Evolutionary conservation across 2,329 filamentous ascomycete species (phyloP).

Genomic region (Colletotrichum sidae): DNA sequence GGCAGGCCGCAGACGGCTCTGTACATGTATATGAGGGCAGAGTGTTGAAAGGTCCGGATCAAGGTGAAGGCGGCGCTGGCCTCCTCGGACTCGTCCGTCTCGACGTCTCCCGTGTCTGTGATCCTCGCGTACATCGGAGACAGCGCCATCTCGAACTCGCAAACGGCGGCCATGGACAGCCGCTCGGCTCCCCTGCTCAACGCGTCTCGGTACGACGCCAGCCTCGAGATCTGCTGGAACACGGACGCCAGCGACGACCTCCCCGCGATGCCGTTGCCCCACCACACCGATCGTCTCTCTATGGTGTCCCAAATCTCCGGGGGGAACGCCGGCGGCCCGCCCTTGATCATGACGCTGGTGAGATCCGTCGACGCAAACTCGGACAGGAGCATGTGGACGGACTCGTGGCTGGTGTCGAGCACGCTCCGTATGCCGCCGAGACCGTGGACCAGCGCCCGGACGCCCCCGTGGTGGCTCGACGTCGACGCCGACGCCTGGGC

Average conservation of each 20-base stretch:
- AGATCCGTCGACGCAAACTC: constrained; percentile 57
- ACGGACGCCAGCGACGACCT: constrained; percentile 49
- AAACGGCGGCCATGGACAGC: constrained; percentile 45
- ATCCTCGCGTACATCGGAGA: constrained; percentile 43
- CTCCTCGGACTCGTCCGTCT: neutral
- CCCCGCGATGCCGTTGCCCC: constrained; percentile 51
- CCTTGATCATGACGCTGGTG: constrained; percentile 53
- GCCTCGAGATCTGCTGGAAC: constrained; percentile 46
- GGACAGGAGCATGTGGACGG: constrained; percentile 53
- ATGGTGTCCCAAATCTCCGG: constrained; percentile 52
- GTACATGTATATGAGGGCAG: constrained; percentile 56
- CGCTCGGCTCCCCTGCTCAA: constrained; percentile 30
- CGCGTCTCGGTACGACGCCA: constrained; percentile 45
- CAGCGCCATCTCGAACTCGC: constrained; percentile 43
- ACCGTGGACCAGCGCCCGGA: constrained; percentile 49
- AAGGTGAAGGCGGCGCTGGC: constrained; percentile 45
- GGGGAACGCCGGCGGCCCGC: constrained; percentile 51
- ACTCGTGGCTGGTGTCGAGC: constrained; percentile 42
- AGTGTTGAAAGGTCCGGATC: constrained; percentile 53
- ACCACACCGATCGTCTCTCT: constrained; percentile 54
- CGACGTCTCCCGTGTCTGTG: constrained; percentile 32
- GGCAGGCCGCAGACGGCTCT: constrained; percentile 54
- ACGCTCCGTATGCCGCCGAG: constrained; percentile 45
- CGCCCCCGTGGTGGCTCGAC: constrained; percentile 48
- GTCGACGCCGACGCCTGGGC: constrained; percentile 42